phyloP scores from a whole-genome alignment of 2,329 filamentous ascomycete species.

The Monilinia laxa region DNA sequence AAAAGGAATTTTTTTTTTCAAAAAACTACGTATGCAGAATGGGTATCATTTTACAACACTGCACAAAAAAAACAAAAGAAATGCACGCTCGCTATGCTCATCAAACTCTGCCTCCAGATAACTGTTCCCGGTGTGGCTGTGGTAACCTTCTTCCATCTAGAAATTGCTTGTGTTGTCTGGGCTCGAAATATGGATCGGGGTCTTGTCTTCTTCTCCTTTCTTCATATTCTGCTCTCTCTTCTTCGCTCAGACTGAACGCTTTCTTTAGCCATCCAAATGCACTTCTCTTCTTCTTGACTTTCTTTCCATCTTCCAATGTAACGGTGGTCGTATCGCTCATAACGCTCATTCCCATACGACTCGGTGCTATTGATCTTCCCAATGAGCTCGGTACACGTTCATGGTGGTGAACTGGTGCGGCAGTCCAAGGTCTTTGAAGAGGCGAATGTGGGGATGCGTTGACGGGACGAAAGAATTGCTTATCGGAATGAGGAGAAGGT shows the following conservation, averaged over 20 bases:
- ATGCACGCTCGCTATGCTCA: conserved; percentile 21
- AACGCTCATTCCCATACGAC: conserved; percentile 48
- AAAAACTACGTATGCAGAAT: conserved; percentile 19
- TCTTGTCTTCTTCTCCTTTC: conserved; percentile 45
- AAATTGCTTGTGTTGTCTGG: conserved; percentile 27
- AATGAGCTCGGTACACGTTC: conserved; percentile 28
- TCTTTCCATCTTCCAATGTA: conserved; percentile 40
- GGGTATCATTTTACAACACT: conserved; percentile 23
- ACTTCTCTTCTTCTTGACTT: conserved; percentile 65
- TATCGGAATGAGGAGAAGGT: conserved; percentile 49
- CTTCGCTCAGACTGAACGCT: conserved; percentile 63
- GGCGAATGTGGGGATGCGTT: conserved; percentile 63
- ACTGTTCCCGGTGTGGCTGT: conserved; percentile 5
- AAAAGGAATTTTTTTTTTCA: neutral
- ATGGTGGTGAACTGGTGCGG: conserved; percentile 34
- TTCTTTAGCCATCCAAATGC: conserved; percentile 69
- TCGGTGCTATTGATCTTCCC: conserved; percentile 36
- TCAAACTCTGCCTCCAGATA: neutral
- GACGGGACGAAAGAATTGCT: conserved; percentile 60
- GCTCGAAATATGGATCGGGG: conserved; percentile 27
- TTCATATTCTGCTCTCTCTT: conserved; percentile 61
- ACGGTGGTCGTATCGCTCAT: conserved; percentile 52
- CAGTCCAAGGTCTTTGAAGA: conserved; percentile 48
- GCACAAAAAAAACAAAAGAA: neutral
- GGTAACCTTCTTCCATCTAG: conserved; percentile 35